Evolutionary conservation across 1,284 basidiomycete species (phyloP).

Genomic region (Mycena citricolor): DNA sequence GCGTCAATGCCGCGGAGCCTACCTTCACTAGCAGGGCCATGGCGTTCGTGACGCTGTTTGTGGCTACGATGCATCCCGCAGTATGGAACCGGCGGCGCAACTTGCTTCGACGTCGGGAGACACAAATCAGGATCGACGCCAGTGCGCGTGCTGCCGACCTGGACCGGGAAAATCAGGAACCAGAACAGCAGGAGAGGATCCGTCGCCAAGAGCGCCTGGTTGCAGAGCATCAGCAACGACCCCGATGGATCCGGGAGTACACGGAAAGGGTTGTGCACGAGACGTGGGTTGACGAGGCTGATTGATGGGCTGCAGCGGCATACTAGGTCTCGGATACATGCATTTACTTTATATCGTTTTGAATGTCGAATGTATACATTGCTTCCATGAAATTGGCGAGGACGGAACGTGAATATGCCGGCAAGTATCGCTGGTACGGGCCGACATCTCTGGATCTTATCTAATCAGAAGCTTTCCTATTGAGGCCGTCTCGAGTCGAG

Average conservation of each 20-base stretch:
- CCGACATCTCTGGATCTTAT: no score
- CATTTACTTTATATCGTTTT: no score
- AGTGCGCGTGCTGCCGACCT: slow-evolving; percentile 45
- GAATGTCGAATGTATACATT: no score
- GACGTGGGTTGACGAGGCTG: slow-evolving; percentile 72
- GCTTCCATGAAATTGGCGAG: no score
- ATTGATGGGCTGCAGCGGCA: no score
- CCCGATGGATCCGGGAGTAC: slow-evolving; percentile 65
- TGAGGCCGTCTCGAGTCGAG: no score
- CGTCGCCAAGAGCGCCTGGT: slow-evolving; percentile 40
- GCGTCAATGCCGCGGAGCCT: slow-evolving; percentile 37
- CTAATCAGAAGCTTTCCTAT: no score
- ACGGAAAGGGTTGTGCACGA: slow-evolving; percentile 60
- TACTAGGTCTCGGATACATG: no score
- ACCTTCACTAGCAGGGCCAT: slow-evolving; percentile 47
- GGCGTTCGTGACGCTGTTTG: slow-evolving; percentile 57
- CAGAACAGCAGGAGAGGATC: slow-evolving; percentile 33
- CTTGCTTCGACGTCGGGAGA: slow-evolving; percentile 63
- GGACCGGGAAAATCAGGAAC: slow-evolving; percentile 33
- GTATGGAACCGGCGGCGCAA: slow-evolving; percentile 70
- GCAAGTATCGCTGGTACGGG: no score
- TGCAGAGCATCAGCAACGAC: slow-evolving; percentile 49
- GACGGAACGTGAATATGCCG: no score
- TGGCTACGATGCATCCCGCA: slow-evolving; percentile 70
- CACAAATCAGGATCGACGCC: slow-evolving; percentile 65